Evolutionary conservation across 2,329 filamentous ascomycete genomes (phyloP), one percentile per base, ranked within the genome.

Genomic region (Mycosphaerella arachidis): DNA sequence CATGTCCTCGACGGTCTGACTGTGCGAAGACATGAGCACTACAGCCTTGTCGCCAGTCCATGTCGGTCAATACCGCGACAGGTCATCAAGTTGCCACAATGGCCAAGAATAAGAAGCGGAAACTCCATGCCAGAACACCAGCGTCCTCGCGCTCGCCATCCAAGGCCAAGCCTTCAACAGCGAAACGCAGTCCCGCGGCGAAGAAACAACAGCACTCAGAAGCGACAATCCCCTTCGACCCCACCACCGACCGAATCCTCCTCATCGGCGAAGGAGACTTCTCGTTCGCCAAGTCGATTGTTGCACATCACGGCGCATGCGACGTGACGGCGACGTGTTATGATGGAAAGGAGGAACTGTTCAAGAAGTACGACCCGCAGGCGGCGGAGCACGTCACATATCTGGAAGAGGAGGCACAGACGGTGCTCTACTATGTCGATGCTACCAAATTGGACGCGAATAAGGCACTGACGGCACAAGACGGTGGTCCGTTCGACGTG

Each of bases 191-290:
- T 4, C 4, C 8, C 13, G 16, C 37, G 16, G 9, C 6, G 37
- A 43, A 43, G 9, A 45, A 59, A 55, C 16, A 37, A 35, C 52
- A 67, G 27, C 63, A 66, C 27, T 52, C 63, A 70, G 64, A 74
- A 75, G 64, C 85, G 81, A 83, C 78, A 4, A 86, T 92, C 24
- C 90, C 90, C 16, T 92, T 93, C 74, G 74, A 80, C 27, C 58
- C 60, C 13, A 77, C 82, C 43, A 76, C 82, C 67, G 85, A 92
- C 66, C 78, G 82, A 67, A 91, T 93, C 63, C 84, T 94, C 6
- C 83, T 93, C 2, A 77, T 93, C 55, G 90, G 90, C 68, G 90
- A 94, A 72, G 90, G 79, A 64, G 90, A 95, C 74, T 84, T 94
- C 70, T 91, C 88, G 72, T 93, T 92, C 73, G 84, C 89, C 12